Conservation (phyloP, 805 yeast species). For the Myxozyma melibiosi region DNA sequence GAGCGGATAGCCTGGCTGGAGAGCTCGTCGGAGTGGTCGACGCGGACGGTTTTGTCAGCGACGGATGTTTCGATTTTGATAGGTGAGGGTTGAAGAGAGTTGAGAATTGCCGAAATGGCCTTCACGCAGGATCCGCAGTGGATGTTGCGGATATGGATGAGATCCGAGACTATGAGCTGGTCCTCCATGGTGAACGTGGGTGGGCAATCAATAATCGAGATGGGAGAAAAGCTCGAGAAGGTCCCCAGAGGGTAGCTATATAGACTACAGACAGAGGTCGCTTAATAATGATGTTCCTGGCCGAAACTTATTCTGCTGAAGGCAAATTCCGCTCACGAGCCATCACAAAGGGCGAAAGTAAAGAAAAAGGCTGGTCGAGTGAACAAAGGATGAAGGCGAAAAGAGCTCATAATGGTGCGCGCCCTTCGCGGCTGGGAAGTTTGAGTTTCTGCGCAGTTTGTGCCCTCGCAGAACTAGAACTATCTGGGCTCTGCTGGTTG, state of each 20-base stretch:
- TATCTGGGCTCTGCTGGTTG: no score
- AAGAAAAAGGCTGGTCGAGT: background rate
- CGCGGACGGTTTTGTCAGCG: constrained; percentile 26
- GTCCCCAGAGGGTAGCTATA: no score
- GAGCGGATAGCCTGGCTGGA: constrained; percentile 23
- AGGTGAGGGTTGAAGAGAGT: constrained; percentile 31
- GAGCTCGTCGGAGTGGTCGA: constrained; percentile 31
- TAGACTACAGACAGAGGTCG: no score
- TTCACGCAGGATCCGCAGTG: constrained; percentile 35
- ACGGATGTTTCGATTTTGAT: constrained; percentile 23
- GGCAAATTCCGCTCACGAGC: background rate
- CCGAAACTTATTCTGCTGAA: no score
- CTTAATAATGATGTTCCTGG: no score
- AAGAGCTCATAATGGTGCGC: no score
- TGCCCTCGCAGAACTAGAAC: no score
- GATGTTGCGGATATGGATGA: constrained; percentile 31
- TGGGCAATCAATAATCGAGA: no score
- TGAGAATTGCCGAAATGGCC: constrained; percentile 25
- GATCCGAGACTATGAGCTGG: constrained; percentile 22
- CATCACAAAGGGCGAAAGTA: background rate
- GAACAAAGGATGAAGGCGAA: background rate
- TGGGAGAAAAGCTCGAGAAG: background rate
- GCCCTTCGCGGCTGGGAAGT: no score
- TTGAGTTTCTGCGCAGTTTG: constrained; percentile 2
- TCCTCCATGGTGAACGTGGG: constrained; percentile 27